Evolutionary conservation across 495 filamentous ascomycete species (phyloP).

Genomic region (Neurospora sp.): DNA sequence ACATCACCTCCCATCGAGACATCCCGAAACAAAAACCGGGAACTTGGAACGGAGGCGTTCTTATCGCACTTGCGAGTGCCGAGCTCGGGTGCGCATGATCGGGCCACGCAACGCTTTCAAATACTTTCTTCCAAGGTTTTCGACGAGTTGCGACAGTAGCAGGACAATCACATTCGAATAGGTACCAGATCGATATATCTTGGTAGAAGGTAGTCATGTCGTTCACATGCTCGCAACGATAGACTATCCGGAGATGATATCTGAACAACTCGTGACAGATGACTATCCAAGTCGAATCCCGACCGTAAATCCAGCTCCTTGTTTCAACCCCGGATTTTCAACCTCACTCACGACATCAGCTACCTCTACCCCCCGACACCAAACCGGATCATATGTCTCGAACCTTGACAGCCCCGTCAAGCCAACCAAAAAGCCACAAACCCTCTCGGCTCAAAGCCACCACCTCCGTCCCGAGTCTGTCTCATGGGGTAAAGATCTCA

Average conservation of each 20-base stretch:
- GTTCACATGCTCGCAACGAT: background rate
- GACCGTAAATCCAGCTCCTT: background rate
- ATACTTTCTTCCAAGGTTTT: background rate
- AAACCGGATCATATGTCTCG: background rate
- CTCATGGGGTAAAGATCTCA: background rate
- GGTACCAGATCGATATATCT: background rate
- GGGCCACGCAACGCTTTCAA: background rate
- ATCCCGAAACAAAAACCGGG: background rate
- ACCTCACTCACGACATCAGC: background rate
- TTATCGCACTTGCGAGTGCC: background rate
- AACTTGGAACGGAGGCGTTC: background rate
- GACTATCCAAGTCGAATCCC: background rate
- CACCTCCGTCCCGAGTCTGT: background rate
- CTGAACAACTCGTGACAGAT: background rate
- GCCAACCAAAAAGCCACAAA: background rate
- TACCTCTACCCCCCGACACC: background rate
- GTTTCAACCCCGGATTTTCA: background rate
- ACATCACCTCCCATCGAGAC: background rate
- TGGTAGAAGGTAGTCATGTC: background rate
- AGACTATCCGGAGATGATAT: background rate
- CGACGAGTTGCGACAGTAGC: background rate
- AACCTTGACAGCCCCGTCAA: background rate
- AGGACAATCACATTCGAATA: background rate
- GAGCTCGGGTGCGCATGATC: background rate
- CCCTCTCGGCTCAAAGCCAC: background rate